These are phyloP conservation scores for Quambalaria eucalypti DNA, from an alignment of 1,284 basidiomycete genomes.

Conservation along the genomic window DNA sequence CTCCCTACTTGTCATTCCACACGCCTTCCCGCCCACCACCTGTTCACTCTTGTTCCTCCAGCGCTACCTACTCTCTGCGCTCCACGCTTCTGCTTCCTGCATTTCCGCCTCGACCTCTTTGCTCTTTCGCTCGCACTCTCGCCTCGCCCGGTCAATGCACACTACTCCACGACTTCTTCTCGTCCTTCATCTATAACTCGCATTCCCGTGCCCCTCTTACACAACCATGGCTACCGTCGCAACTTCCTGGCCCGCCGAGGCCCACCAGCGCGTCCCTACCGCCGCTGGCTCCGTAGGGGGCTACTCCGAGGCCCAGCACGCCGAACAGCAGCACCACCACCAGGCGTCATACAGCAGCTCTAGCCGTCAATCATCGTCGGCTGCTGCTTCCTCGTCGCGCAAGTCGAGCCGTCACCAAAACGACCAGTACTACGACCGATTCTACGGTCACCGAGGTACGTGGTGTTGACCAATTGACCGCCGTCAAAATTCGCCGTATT, in stretches of 20 bases:
- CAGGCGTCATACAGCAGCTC: not conserved
- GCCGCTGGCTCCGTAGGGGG: not conserved
- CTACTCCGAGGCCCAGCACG: not conserved
- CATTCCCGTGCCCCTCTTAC: no score
- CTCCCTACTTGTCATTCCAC: no score
- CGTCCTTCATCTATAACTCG: no score
- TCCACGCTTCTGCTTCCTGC: no score
- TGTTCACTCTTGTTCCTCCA: no score
- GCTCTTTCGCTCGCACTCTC: no score
- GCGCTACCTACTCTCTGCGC: no score
- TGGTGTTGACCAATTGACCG: not conserved
- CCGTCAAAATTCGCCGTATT: not conserved
- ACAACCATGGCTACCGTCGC: not conserved
- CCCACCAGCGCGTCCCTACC: not conserved
- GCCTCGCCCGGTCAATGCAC: no score
- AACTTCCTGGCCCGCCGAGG: not conserved
- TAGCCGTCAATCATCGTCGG: not conserved
- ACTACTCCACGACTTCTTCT: no score
- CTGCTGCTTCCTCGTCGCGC: conserved; percentile 8
- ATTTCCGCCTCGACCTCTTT: no score
- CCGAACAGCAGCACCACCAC: not conserved
- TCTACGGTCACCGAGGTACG: conserved; percentile 34
- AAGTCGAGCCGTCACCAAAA: conserved; percentile 7
- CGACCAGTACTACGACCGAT: conserved; percentile 15
- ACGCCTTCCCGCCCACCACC: no score